Percentiles rank a stretch among this genome's conserved stretches.
Evolutionary conservation across 192 early-diverging fungal genomes (phyloP).

Genomic region (Coemansia sp.): DNA sequence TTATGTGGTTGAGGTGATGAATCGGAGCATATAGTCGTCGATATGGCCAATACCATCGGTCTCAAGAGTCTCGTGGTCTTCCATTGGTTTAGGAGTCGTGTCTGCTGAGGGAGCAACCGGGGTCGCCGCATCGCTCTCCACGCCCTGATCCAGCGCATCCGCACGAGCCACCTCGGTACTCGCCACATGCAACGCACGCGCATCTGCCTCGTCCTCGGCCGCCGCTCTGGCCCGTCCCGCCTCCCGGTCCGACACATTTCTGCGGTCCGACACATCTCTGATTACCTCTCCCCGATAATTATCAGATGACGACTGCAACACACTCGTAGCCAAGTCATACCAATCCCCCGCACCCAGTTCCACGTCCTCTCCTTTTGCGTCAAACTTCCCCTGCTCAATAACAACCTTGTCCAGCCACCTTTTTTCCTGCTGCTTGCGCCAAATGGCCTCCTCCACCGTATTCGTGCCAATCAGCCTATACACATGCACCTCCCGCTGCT

Average conservation of each 20-base stretch:
- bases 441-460: conserved; percentile 97
- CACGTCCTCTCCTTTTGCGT: conserved; percentile 82
- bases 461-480: conserved; percentile 96
- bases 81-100: background rate
- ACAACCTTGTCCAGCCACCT: conserved; percentile 95
- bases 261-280: background rate
- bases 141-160: conserved; percentile 39
- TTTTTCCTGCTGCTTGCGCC: conserved; percentile 96
- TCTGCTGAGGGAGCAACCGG: background rate
- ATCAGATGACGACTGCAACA: conserved; percentile 23
- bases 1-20: conserved; percentile 20
- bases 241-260: conserved; percentile 25
- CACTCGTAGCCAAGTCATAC: conserved; percentile 36
- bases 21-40: conserved; percentile 73
- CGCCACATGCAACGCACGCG: conserved; percentile 28
- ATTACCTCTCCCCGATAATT: no score
- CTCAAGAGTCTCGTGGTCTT: background rate
- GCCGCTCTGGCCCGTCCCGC: conserved; percentile 10
- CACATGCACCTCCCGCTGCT: conserved; percentile 95
- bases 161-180: conserved; percentile 39
- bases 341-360: conserved; percentile 35
- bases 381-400: conserved; percentile 93
- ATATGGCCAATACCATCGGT: conserved; percentile 64
- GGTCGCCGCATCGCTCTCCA: conserved; percentile 9
- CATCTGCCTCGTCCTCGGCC: conserved; percentile 37